Conservation (phyloP, 1,284 basidiomycete species). For the Athelia sp. region DNA sequence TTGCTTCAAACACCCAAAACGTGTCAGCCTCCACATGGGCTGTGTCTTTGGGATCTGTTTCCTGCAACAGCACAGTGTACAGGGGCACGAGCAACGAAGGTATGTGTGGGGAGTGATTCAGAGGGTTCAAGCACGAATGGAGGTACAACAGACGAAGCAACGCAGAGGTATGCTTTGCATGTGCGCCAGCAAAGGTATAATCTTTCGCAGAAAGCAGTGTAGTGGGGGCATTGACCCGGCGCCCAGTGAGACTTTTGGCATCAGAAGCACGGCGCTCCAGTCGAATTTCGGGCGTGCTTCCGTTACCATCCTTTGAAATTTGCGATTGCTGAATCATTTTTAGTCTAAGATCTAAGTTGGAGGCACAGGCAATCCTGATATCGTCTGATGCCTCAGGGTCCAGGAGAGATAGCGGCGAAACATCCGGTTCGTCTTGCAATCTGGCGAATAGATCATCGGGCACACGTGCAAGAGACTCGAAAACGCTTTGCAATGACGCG, state of each 20-base stretch:
- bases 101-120: slow-evolving; percentile 60
- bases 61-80: slow-evolving; percentile 58
- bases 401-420: slow-evolving; percentile 43
- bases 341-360: slow-evolving; percentile 50
- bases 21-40: slow-evolving; percentile 73
- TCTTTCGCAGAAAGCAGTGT: slow-evolving; percentile 48
- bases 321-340: slow-evolving; percentile 33
- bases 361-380: slow-evolving; percentile 44
- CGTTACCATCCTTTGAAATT: slow-evolving; percentile 12
- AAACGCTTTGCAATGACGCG: slow-evolving; percentile 41
- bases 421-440: slow-evolving; percentile 49
- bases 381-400: slow-evolving; percentile 42
- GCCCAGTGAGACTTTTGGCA: slow-evolving; percentile 19
- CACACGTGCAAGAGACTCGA: slow-evolving; percentile 53
- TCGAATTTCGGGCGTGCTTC: slow-evolving; percentile 50
- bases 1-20: slow-evolving; percentile 75
- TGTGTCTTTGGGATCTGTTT: slow-evolving; percentile 54
- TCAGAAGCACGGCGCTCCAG: slow-evolving; percentile 32
- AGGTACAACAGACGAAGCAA: slow-evolving; percentile 69
- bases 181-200: slow-evolving; percentile 40
- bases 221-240: slow-evolving; percentile 29
- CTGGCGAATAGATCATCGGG: slow-evolving; percentile 45
- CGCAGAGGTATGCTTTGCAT: slow-evolving; percentile 58
- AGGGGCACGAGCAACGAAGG: slow-evolving; percentile 64
- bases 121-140: slow-evolving; percentile 68